These are phyloP conservation scores for Fistulinella cinereoalba DNA, from an alignment of 1,284 basidiomycete species.

Conservation along the genomic window DNA sequence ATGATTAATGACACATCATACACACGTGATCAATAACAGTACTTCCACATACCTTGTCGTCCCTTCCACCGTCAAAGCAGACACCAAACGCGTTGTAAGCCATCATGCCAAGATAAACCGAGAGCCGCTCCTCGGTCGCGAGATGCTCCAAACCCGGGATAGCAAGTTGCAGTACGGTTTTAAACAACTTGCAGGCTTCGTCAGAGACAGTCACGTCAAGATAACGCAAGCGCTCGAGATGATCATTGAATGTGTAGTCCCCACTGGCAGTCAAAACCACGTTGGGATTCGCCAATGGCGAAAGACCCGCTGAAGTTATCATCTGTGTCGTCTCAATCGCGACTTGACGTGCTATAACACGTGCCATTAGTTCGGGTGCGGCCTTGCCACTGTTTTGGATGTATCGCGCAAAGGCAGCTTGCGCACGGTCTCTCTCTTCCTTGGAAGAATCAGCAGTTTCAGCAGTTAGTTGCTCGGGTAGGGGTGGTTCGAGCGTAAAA, in stretches of 20 bases:
- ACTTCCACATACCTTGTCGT: conserved; percentile 61
- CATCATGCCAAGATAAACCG: conserved; percentile 65
- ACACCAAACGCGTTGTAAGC: conserved; percentile 74
- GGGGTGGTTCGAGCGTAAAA: conserved; percentile 61
- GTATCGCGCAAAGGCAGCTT: conserved; percentile 54
- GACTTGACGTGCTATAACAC: conserved; percentile 70
- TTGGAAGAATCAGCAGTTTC: conserved; percentile 32
- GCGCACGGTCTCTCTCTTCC: conserved; percentile 54
- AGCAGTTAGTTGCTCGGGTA: conserved; percentile 52
- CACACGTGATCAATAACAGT: neutral
- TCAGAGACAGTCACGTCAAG: conserved; percentile 50
- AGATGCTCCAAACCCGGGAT: conserved; percentile 71
- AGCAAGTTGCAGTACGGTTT: conserved; percentile 54
- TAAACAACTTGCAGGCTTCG: conserved; percentile 53
- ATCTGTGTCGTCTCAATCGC: conserved; percentile 62
- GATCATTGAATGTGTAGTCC: conserved; percentile 66
- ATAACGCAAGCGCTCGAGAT: conserved; percentile 69
- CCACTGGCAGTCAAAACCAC: conserved; percentile 49
- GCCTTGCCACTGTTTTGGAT: conserved; percentile 48
- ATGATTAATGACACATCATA: conserved; percentile 1
- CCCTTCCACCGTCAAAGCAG: conserved; percentile 58
- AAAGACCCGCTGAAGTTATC: conserved; percentile 29
- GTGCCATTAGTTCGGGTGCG: conserved; percentile 58
- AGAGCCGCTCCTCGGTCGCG: conserved; percentile 60
- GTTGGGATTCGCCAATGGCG: conserved; percentile 31